Base-by-base conservation (phyloP, 2,329 filamentous ascomycete species). In the Aaosphaeria arxii region DNA sequence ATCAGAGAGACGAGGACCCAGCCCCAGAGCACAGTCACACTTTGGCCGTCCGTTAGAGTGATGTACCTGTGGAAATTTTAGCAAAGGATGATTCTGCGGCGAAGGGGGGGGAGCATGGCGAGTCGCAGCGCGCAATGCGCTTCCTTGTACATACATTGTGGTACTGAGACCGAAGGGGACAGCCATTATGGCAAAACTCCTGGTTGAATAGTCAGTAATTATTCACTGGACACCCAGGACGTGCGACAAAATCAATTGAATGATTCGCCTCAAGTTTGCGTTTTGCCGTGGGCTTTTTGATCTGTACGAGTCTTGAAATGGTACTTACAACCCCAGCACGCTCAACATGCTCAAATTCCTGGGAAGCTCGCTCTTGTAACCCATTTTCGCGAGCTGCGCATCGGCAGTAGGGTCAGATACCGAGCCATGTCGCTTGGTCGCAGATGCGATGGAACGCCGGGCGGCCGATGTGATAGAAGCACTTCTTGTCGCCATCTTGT, bases 101-200 rank as follows among this genome's bases (percentile, higher is more conserved):
- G 17, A 24, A 24, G 17, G 17, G 17, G 17, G 17, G 17, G 17
- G 17, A 24, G 17, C 17, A 24, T 24, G 17, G 17, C 17, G 17
- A 24, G 17, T 24, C 17, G 17, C 17, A 24, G 17, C 17, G 17
- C 17, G 17, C 17, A 24, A 24, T 24, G 17, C 17, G 17, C 17
- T 24, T 24, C 17, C 17, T 24, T 24, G 17, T 24, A 24, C 17
- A 24, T 24, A 24, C 52, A 89, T 74, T 1, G 85, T 88, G 11
- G 86, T 88, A 30, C 77, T 82, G 35, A 88, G 74, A 33, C 85
- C 85, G 56, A 84, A 87, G 1, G 84, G 84, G 7, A 84, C 84
- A 7, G 85, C 85, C 84, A 89, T 88, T 66, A 89, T 88, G 44
- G 85, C 86, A 62, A 89, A 89, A 40, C 84, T 87, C 54, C 74